A percentile compares a stretch with the other conserved stretches of the same genome.
Conservation (phyloP, 2,329 filamentous ascomycete genomes). For the Pseudocercospora ulei region DNA sequence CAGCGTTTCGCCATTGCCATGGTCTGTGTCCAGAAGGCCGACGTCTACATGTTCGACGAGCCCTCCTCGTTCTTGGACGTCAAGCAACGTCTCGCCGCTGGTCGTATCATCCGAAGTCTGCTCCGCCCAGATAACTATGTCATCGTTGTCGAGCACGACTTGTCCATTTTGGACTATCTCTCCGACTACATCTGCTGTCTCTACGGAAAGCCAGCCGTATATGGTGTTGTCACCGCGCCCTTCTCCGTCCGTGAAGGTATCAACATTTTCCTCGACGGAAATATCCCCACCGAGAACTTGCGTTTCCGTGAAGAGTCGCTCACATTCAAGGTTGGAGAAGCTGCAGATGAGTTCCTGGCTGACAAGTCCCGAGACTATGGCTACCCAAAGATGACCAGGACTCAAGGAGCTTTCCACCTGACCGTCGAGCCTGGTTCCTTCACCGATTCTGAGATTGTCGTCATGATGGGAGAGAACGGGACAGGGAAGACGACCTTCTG, state of each 20-base stretch:
- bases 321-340: slow-evolving; percentile 87
- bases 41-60: slow-evolving; percentile 99
- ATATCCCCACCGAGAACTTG: slow-evolving; percentile 96
- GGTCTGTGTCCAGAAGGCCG: slow-evolving; percentile 88
- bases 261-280: slow-evolving; percentile 97
- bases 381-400: slow-evolving; percentile 90
- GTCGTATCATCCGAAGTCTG: slow-evolving; percentile 82
- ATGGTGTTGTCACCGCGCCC: slow-evolving; percentile 93
- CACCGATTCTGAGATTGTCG: slow-evolving; percentile 95
- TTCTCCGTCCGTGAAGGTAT: slow-evolving; percentile 96
- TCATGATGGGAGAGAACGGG: slow-evolving; percentile 99
- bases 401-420: slow-evolving; percentile 77
- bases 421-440: slow-evolving; percentile 73
- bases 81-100: slow-evolving; percentile 92
- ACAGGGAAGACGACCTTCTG: slow-evolving; percentile 99
- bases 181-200: slow-evolving; percentile 97
- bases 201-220: slow-evolving; percentile 89
- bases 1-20: slow-evolving; percentile 96
- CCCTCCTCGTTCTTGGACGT: slow-evolving; percentile 98
- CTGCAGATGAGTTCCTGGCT: slow-evolving; percentile 73
- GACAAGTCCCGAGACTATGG: slow-evolving; percentile 77
- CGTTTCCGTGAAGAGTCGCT: slow-evolving; percentile 96
- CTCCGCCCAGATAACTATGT: slow-evolving; percentile 86
- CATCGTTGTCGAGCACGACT: slow-evolving; percentile 97
- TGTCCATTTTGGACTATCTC: slow-evolving; percentile 95